Base-by-base conservation (phyloP, 352 stramenopile genomes). In the Blastocystis sp. region DNA sequence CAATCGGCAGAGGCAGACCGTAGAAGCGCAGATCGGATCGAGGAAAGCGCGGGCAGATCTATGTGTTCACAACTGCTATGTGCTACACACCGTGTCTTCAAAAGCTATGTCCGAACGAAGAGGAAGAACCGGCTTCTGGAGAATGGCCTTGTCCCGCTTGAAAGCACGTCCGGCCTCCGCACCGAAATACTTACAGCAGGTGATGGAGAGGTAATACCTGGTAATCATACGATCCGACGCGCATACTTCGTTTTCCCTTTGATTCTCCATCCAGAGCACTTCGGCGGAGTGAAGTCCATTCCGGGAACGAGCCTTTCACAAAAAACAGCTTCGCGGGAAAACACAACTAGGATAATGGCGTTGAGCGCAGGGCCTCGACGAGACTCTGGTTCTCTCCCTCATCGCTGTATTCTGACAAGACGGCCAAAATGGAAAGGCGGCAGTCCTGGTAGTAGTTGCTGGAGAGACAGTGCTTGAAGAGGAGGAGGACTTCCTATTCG, bases 121-220 rank as follows among this genome's bases (percentile, higher is more conserved):
- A 4, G 57, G 45, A 40, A 66, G 43, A 7, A 82, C 52, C 0
- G 28, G 19, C 34, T 82, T 82, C 38, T 61, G n/a, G 38, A 82
- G 61, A 68, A 82, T 82, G 3, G 21, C 14, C 61, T 82, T 82
- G 28, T 82, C 74, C 19, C 74, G 54, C 43, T 62, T 11, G 28
- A 34, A 82, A 17, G 74, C 74, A 43, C 17, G 11, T 28, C 6
- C 21, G n/a, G 74, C 74, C 7, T 82, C 45, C 19, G 28, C 28
- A 57, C 65, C 65, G 52, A 59, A 82, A 28, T 66, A 82, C 28
- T 82, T 82, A 9, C 54, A 7, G 19, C 52, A 66, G 1, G 74
- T 82, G 17, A 82, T 24, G 40, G 74, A 68, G 19, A 82, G 43
- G 28, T 82, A 82, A 28, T 82, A 82, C 65, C 74, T 82, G 45